Conservation (phyloP, 148 eudicot species). For the Talinum fruticosum region DNA sequence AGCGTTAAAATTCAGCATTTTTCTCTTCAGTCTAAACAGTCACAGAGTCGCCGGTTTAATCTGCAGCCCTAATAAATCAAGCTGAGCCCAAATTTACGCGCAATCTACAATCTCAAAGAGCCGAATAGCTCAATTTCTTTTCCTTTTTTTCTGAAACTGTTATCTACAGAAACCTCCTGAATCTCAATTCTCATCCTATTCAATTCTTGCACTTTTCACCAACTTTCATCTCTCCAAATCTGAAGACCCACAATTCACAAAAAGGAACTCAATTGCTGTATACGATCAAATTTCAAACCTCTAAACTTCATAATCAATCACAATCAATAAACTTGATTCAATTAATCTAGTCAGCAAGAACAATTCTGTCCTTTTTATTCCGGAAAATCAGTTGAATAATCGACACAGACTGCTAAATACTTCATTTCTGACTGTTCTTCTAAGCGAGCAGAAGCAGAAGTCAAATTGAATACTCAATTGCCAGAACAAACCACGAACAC, state of each 20-base stretch:
- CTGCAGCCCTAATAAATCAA: not conserved
- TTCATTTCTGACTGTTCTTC: not conserved
- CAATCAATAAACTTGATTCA: not conserved
- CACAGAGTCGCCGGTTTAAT: not conserved
- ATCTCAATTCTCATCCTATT: not conserved
- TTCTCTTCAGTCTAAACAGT: no score
- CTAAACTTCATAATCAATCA: not conserved
- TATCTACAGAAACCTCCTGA: not conserved
- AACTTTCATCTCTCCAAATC: not conserved
- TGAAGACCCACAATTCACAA: not conserved
- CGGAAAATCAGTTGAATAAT: not conserved
- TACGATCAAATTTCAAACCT: not conserved
- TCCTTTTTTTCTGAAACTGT: not conserved
- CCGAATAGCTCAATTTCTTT: no score
- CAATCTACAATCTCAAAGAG: not conserved
- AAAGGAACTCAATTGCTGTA: not conserved
- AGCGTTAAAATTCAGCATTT: not conserved
- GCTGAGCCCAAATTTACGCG: not conserved
- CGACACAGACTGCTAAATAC: not conserved
- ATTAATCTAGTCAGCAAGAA: not conserved
- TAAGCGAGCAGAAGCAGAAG: not conserved
- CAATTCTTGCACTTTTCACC: not conserved
- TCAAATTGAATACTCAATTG: conserved; percentile 21
- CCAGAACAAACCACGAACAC: not conserved
- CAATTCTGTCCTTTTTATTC: not conserved